Evolutionary conservation across 495 filamentous ascomycete genomes (phyloP), one percentile per base, ranked within the genome.

Genomic region (Neurospora pannonica): DNA sequence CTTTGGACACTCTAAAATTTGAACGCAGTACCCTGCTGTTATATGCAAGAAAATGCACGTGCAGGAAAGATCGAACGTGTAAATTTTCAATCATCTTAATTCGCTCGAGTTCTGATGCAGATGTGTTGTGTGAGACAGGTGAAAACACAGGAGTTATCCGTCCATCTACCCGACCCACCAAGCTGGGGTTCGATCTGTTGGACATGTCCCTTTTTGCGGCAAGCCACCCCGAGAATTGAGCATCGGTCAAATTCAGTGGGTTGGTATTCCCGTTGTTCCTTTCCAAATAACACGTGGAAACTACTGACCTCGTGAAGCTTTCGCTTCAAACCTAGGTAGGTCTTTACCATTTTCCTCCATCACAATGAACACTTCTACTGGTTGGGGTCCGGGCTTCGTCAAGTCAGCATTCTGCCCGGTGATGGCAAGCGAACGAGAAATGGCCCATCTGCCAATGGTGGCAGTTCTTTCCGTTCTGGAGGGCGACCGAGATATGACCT

Each of bases 51-150:
- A 5, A 48, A 10, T 48, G 43, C 4, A 24, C 9, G 24, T 48
- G 9, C 0, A 24, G n/a, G 3, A 21, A 48, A 24, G 9, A 24
- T 2, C 1, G 7, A 24, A 2, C 10, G n/a, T 5, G 3, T 0
- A 21, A 24, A 0, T 2, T 2, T 11, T 2, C 0, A 3, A 21
- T 24, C 3, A n/a, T 21, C 0, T 10, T 4, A 10, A 1, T 10
- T 46, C 21, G 2, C 43, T 21, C 3, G 43, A 10, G 19, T 19
- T 43, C 5, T 0, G 17, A 43, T 43, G 40, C 40, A 43, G 40
- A 43, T n/a, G 40, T 43, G 17, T 17, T 1, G 40, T 43, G 13
- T 43, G 4, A 19, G 1, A 19, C 2, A 43, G 40, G 40, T 11
- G 11, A 43, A 11, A 43, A 1, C 13, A 19, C 3, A 13, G 40